Base-by-base conservation (phyloP, 768 basidiomycete species). In the Leccinum arenicola region DNA sequence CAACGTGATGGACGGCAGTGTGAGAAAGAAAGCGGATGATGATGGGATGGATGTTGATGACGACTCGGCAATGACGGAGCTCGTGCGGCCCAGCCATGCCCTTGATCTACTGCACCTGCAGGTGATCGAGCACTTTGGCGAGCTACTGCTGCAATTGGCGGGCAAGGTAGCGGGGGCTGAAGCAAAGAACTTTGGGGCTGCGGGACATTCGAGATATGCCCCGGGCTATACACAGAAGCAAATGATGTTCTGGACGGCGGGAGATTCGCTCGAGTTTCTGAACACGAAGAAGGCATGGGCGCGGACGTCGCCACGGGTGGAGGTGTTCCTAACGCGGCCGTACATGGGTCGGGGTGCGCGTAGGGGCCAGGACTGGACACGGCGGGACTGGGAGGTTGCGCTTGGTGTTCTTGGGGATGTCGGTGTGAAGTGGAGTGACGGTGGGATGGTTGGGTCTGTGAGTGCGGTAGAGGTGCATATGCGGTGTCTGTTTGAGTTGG, bases 291-390 rank as follows among this genome's bases (percentile, higher is more conserved):
- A 72, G 64, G 62, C 56, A 47, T 61, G 73, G 27, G 61, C 64
- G 4, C n/a, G 43, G 29, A 74, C 73, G 27, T 78, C 75, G 36
- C 84, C 86, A 6, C 74, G 78, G 23, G 70, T 85, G 47, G 79
- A 79, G 27, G 73, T 76, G 35, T 89, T 88, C 68, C 71, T 86
- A 54, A 78, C 71, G 55, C 74, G 74, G 50, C 79, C 84, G 45
- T 78, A 81, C 61, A 68, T 73, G 36, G 74, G 73, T 21, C 71
- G 60, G 29, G 88, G 87, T 0, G 82, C 82, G 15, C 80, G 88
- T 50, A 73, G 81, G n/a, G 91, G 91, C 2, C 82, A 84, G 66
- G 88, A 92, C 62, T 93, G 89, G 89, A 78, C 86, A 12, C 76
- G 82, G 50, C 74, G 78, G 54, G 88, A 86, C 64, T 93, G 91